Evolutionary conservation across 2,329 filamentous ascomycete genomes (phyloP), one percentile per base, ranked within the genome.

Genomic region (Ambrosiella cleistominuta): DNA sequence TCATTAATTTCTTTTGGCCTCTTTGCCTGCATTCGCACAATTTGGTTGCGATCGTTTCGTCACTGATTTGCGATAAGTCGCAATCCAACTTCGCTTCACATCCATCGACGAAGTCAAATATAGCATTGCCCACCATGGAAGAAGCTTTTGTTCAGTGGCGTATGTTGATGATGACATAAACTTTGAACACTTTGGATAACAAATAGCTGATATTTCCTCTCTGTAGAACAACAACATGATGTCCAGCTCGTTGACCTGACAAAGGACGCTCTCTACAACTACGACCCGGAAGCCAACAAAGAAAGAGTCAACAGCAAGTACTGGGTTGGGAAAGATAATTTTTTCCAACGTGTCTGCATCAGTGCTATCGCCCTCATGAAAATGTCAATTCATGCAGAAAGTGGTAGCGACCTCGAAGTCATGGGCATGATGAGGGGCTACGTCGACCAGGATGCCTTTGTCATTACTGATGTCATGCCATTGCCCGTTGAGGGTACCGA

Each of bases 371-470:
- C 93, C 4, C 80, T 98, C 60, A 80, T 97, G 64, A 98, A 98
- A 74, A 98, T 98, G 93, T 88, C 94, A 63, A 97, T 96, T 87
- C 93, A 98, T 69, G 93, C 93, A 8, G 86, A 93, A n/a, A 90
- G 88, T 0, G 93, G 93, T 63, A 91, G 93, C 59, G 82, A 81
- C 36, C 79, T 97, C 63, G 93, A 98, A 74, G 80, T 98, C 65
- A 98, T 98, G 93, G 93, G 93, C 59, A 71, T 98, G 65, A 98
- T 98, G 93, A 86, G 95, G 68, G 93, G 93, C 62, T 95, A 95
- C 70, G 85, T 95, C 54, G 80, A 88, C 63, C 82, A 83, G 47
- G 84, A 94, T 65, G 80, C 86, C 1, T 87, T 98, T 66, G 81
- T 98, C 63, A 85, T 98, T 57, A 97, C 90, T 1, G 93, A 98